Conservation (phyloP, 1,284 basidiomycete genomes). For the Leccinum cinnamomeum region DNA sequence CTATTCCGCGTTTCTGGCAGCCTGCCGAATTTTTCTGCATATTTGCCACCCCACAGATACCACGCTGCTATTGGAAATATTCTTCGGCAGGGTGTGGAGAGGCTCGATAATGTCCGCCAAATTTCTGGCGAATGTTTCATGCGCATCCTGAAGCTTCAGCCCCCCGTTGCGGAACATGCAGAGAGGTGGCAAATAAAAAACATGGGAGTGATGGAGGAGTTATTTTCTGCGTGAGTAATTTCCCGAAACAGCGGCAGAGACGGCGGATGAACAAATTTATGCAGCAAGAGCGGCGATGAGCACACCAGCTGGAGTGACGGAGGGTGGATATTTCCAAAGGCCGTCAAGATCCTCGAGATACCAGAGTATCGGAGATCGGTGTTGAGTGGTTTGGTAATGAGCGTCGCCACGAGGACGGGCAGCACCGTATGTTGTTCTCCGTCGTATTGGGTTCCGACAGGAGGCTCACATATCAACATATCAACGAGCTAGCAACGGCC, state of each 20-base stretch:
- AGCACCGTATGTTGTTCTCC: constrained; percentile 62
- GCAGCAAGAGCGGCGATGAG: constrained; percentile 38
- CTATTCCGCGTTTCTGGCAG: constrained; percentile 45
- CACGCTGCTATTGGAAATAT: constrained; percentile 64
- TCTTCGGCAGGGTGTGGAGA: constrained; percentile 87
- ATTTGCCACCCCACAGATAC: constrained; percentile 61
- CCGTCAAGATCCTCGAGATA: constrained; percentile 67
- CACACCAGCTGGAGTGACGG: constrained; percentile 64
- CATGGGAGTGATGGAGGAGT: constrained; percentile 43
- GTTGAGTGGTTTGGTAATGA: constrained; percentile 73
- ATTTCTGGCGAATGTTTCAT: constrained; percentile 69
- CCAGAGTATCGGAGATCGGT: constrained; percentile 60
- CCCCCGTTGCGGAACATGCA: constrained; percentile 42
- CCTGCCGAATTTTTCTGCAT: constrained; percentile 49
- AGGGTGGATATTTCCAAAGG: constrained; percentile 67
- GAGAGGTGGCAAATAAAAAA: constrained; percentile 53
- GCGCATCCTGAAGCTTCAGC: constrained; percentile 46
- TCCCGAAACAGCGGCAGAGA: constrained; percentile 1
- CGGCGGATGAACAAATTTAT: constrained; percentile 3
- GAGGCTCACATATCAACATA: constrained; percentile 3
- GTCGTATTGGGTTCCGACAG: constrained; percentile 8
- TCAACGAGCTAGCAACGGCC: constrained; percentile 59
- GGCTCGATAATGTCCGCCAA: constrained; percentile 87
- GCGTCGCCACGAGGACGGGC: constrained; percentile 77
- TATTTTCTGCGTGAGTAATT: constrained; percentile 56